Conservation (phyloP, 495 filamentous ascomycete species). For the Clohesyomyces aquaticus region DNA sequence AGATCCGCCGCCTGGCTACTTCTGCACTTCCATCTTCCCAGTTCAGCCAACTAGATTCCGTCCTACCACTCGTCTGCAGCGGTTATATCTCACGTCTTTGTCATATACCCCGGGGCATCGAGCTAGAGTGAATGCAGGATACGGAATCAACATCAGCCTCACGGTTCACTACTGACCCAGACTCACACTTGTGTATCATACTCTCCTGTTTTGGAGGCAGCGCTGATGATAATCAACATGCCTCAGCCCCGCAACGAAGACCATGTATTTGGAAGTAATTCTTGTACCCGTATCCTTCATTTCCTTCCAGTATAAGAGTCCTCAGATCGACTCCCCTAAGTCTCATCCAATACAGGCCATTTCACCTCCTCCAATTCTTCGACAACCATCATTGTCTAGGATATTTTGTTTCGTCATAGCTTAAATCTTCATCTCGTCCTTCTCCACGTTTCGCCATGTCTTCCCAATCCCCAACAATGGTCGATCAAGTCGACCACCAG, state of each 20-base stretch:
- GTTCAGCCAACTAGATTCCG: background rate
- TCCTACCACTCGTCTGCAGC: too few species aligned
- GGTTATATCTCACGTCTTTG: too few species aligned
- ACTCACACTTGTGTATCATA: too few species aligned
- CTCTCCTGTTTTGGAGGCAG: too few species aligned
- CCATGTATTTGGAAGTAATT: too few species aligned
- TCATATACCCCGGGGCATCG: too few species aligned
- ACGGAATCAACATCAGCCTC: slow-evolving; percentile 7
- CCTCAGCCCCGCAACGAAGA: background rate
- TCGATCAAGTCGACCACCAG: background rate
- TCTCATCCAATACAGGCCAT: background rate
- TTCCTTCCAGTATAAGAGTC: background rate
- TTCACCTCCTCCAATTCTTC: background rate
- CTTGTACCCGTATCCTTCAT: too few species aligned
- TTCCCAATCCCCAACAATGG: background rate
- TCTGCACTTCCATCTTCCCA: background rate
- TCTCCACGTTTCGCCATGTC: background rate
- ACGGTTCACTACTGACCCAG: background rate
- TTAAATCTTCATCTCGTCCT: too few species aligned
- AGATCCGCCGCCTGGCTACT: background rate
- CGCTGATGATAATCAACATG: slow-evolving; percentile 3
- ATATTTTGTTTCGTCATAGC: background rate
- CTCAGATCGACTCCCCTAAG: too few species aligned
- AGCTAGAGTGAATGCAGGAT: too few species aligned
- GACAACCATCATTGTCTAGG: slow-evolving; percentile 5